A percentile compares a stretch with the other conserved stretches of the same genome.
Conservation (phyloP, 129 eudicot genomes). For the Flaveria trinervia region DNA sequence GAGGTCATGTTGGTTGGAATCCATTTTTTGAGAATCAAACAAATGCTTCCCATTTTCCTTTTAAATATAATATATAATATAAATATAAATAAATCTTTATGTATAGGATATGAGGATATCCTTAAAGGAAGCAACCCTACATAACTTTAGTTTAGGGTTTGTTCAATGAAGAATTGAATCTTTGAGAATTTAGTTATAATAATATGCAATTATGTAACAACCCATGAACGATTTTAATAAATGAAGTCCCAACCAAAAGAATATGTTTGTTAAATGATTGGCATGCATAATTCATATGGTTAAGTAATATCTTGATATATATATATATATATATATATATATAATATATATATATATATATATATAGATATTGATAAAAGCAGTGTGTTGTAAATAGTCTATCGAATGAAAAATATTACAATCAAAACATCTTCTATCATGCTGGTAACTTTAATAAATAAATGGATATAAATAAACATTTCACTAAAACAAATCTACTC, state of each 20-base stretch:
- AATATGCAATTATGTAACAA: neutral
- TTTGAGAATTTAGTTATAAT: neutral
- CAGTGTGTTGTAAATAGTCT: too few relatives aligned
- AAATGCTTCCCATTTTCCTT: slow-evolving; percentile 25
- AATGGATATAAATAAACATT: neutral
- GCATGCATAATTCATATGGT: neutral
- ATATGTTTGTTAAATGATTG: neutral
- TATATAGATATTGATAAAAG: too few relatives aligned
- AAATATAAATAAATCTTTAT: neutral
- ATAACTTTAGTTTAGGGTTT: neutral
- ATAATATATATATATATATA: too few relatives aligned
- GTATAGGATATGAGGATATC: slow-evolving; percentile 13
- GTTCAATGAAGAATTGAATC: neutral
- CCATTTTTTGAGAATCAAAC: slow-evolving; percentile 38
- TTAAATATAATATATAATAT: neutral
- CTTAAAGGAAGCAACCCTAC: slow-evolving; percentile 23
- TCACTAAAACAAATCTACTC: neutral
- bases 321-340: too few relatives aligned
- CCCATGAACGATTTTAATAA: neutral
- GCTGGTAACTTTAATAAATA: neutral
- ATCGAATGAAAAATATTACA: too few relatives aligned
- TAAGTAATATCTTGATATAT: neutral
- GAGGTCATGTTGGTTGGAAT: slow-evolving; percentile 34
- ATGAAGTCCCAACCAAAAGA: neutral
- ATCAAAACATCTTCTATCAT: neutral